phyloP scores from a whole-genome alignment of 148 eudicot genomes.

The Silene latifolia region DNA sequence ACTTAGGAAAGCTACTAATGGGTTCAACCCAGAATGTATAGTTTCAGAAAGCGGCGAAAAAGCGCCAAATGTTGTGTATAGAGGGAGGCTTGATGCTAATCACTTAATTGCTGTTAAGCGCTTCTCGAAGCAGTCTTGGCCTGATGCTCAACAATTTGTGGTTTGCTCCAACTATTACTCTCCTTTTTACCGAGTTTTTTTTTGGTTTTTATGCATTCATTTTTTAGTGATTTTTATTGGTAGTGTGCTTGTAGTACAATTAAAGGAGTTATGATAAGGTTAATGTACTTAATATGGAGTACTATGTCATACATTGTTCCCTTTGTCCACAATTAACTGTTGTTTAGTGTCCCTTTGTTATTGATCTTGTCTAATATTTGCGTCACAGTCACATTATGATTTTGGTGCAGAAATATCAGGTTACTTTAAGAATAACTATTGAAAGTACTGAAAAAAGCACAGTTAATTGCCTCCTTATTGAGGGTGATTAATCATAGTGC shows the following conservation, averaged over 20 bases:
- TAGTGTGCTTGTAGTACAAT: too few species aligned
- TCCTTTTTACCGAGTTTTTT: not conserved
- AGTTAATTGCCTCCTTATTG: not conserved
- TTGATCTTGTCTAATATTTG: not conserved
- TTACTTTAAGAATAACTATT: too few species aligned
- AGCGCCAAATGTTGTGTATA: slow-evolving; percentile 59
- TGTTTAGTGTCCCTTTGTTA: not conserved
- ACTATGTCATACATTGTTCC: not conserved
- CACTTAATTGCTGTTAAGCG: slow-evolving; percentile 52
- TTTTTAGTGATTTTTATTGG: not conserved
- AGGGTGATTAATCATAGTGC: not conserved
- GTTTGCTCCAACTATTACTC: slow-evolving; percentile 11
- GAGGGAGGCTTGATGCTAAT: slow-evolving; percentile 41
- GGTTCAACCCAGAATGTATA: slow-evolving; percentile 47
- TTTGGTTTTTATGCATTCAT: not conserved
- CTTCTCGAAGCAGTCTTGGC: slow-evolving; percentile 57
- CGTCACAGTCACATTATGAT: not conserved
- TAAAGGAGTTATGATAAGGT: not conserved
- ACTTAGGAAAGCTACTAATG: slow-evolving; percentile 47
- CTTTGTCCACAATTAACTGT: not conserved
- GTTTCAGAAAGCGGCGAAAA: slow-evolving; percentile 58
- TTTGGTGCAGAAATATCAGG: not conserved
- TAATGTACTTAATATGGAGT: not conserved
- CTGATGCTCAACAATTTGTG: slow-evolving; percentile 56
- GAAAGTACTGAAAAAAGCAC: too few species aligned